phyloP scores from a whole-genome alignment of 1,284 basidiomycete genomes.

The Agroathelia rolfsii region DNA sequence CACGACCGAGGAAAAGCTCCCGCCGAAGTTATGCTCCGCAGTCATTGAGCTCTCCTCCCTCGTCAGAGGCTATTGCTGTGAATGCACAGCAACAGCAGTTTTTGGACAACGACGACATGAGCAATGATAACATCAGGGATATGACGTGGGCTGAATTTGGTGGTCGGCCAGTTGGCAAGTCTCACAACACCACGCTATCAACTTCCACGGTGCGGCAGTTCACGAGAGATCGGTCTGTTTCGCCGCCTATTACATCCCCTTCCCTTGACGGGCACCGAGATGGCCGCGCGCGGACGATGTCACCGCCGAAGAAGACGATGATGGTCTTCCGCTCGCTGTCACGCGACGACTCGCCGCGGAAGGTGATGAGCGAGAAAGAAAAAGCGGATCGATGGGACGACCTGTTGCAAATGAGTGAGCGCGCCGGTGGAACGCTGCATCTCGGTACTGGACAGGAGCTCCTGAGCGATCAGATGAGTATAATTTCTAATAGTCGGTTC shows the following conservation, averaged over 20 bases:
- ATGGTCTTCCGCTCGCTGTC: too few species aligned
- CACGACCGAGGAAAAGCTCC: slow-evolving; percentile 19
- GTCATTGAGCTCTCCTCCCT: slow-evolving; percentile 13
- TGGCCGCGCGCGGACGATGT: slow-evolving; percentile 11
- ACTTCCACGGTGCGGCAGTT: too few species aligned
- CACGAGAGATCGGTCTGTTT: too few species aligned
- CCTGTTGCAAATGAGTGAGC: slow-evolving; percentile 48
- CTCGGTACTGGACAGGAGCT: slow-evolving; percentile 26
- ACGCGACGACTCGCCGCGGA: slow-evolving; percentile 20
- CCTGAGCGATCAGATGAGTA: slow-evolving; percentile 34
- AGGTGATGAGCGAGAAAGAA: slow-evolving; percentile 47
- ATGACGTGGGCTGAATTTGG: too few species aligned
- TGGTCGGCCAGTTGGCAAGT: too few species aligned
- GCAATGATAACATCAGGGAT: too few species aligned
- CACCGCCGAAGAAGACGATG: slow-evolving; percentile 20
- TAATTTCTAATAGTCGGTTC: too few species aligned
- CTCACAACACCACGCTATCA: too few species aligned
- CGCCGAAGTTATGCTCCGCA: slow-evolving; percentile 15
- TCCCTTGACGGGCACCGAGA: slow-evolving; percentile 15
- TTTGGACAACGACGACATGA: too few species aligned
- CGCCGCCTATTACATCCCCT: slow-evolving; percentile 22
- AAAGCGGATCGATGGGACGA: slow-evolving; percentile 64
- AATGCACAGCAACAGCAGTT: too few species aligned
- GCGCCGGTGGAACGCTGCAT: slow-evolving; percentile 62
- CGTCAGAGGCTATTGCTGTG: slow-evolving; percentile 12